These are phyloP conservation scores for Aspergillus bridgeri DNA, from an alignment of 495 filamentous ascomycete species.

Conservation along the genomic window DNA sequence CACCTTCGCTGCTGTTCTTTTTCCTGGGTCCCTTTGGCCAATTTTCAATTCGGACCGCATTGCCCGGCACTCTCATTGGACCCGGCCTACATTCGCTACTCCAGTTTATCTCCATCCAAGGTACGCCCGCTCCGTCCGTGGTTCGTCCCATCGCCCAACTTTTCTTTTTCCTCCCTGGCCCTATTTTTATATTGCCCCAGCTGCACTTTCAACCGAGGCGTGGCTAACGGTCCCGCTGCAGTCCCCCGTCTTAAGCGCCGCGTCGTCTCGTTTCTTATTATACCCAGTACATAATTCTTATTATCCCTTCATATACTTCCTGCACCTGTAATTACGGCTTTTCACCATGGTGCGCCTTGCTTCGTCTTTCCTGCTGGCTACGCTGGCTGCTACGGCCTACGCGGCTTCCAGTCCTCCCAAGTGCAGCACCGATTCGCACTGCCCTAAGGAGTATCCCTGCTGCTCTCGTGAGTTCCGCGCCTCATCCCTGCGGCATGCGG, in stretches of 20 bases:
- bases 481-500: background rate
- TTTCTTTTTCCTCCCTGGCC: background rate
- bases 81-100: too few species aligned
- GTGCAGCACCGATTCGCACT: conserved; percentile 60
- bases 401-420: conserved; percentile 27
- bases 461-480: conserved; percentile 74
- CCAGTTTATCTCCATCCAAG: background rate
- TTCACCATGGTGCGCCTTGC: conserved; percentile 34
- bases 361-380: conserved; percentile 32
- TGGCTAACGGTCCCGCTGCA: background rate
- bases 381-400: conserved; percentile 33
- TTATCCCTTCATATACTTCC: conserved; percentile 8
- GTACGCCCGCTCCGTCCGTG: background rate
- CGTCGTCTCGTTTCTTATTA: conserved; percentile 8
- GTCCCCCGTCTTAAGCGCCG: background rate
- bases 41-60: background rate
- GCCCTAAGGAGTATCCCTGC: conserved; percentile 75
- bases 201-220: background rate
- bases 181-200: background rate
- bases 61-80: background rate
- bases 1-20: background rate
- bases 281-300: conserved; percentile 4
- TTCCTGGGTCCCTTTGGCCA: background rate
- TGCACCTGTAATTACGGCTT: background rate
- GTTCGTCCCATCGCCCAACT: conserved; percentile 7